These are phyloP conservation scores for Botrytis porri DNA, from an alignment of 2,329 filamentous ascomycete species.

Conservation along the genomic window DNA sequence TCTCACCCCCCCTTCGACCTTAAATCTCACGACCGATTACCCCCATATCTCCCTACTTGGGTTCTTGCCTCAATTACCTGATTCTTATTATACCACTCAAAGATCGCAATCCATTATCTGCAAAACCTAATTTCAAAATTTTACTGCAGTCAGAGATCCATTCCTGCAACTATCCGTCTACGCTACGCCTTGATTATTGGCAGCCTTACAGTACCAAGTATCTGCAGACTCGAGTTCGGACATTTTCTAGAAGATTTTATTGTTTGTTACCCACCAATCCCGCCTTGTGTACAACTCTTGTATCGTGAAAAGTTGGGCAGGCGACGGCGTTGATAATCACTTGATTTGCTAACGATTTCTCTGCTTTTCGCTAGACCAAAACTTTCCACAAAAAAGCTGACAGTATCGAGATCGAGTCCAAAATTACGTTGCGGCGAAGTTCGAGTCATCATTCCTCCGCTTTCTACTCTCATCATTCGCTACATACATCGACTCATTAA, in stretches of 20 bases:
- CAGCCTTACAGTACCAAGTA: conserved; percentile 13
- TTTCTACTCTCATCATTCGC: conserved; percentile 1
- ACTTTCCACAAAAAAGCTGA: background rate
- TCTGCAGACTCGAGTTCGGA: background rate
- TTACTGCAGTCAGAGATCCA: conserved; percentile 10
- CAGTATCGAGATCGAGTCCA: conserved; percentile 1
- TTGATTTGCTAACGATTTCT: conserved; percentile 18
- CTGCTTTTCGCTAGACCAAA: conserved; percentile 4
- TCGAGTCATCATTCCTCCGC: conserved; percentile 13
- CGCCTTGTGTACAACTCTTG: background rate
- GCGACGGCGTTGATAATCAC: background rate
- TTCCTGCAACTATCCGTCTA: conserved; percentile 12
- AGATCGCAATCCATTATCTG: background rate
- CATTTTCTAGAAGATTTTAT: background rate
- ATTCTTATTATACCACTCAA: background rate
- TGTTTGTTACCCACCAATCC: conserved; percentile 4
- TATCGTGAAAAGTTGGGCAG: background rate
- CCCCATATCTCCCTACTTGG: background rate
- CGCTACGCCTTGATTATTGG: background rate
- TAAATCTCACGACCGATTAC: background rate
- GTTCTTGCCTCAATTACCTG: background rate
- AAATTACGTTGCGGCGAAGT: background rate
- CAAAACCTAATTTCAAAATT: conserved; percentile 1
- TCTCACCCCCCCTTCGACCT: conserved; percentile 1
- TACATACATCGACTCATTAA: background rate